Evolutionary conservation across 768 basidiomycete species (phyloP).

Genomic region (Dentipellis sp.): DNA sequence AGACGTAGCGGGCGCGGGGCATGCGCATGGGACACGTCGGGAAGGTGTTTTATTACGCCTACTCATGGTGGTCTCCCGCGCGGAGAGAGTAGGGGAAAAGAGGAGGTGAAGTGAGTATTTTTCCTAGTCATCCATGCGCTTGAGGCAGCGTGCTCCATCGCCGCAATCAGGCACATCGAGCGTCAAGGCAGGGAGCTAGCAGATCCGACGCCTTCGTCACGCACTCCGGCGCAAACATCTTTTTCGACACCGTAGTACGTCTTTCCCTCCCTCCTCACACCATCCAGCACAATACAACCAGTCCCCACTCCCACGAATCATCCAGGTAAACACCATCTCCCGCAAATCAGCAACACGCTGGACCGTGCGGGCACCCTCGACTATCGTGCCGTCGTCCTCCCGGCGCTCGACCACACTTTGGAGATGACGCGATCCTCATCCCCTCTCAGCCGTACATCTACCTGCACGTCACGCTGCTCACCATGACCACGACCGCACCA

Average conservation of each 20-base stretch:
- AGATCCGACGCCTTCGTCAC: slow-evolving; percentile 69
- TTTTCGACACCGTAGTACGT: slow-evolving; percentile 60
- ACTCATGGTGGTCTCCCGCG: no score
- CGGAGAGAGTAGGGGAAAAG: no score
- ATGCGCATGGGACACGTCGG: no score
- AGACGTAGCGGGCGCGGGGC: no score
- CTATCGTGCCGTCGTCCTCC: slow-evolving; percentile 76
- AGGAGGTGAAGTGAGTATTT: no score
- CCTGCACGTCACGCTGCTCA: slow-evolving; percentile 82
- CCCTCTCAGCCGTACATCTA: slow-evolving; percentile 69
- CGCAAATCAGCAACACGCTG: slow-evolving; percentile 30
- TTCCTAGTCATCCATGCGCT: slow-evolving; percentile 81
- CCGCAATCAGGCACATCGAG: slow-evolving; percentile 55
- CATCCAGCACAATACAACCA: slow-evolving; percentile 1
- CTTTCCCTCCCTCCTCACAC: slow-evolving; percentile 17
- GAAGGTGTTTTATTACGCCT: no score
- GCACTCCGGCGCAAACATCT: slow-evolving; percentile 56
- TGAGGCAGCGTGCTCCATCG: slow-evolving; percentile 63
- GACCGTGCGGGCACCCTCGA: slow-evolving; percentile 38
- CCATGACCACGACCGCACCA: slow-evolving; percentile 58
- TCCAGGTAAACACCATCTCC: slow-evolving; percentile 34
- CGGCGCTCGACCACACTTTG: slow-evolving; percentile 75
- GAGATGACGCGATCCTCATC: slow-evolving; percentile 41
- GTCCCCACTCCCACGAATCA: no score
- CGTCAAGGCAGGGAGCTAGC: slow-evolving; percentile 74